Evolutionary conservation across 495 filamentous ascomycete species (phyloP), one percentile per base, ranked within the genome.

Genomic region (Aspergillus carlsbadensis): DNA sequence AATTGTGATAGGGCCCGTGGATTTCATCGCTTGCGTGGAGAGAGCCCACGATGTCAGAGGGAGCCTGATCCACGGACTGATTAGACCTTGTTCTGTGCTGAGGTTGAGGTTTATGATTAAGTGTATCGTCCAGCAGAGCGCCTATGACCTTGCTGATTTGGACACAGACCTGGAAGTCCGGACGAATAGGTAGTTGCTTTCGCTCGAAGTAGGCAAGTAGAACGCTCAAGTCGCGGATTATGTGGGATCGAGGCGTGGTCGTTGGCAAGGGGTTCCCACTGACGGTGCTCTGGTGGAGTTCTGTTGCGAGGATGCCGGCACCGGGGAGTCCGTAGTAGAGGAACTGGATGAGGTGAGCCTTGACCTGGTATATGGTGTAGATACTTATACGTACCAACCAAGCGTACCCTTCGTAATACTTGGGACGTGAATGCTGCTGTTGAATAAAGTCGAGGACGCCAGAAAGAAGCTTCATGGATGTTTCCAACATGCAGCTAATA

Each of bases 251-350:
- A 11, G 40, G 20, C 1, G 14, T 26, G 17, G 29, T 18, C 5
- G n/a, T 13, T 4, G 52, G 52, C n/a, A 55, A 17, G 1, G 41
- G 42, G 11, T 10, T 22, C 8, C 29, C 40, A 6, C 33, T n/a
- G 14, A 35, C 2, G 13, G 40, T 46, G 24, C 14, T n/a, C 15
- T 45, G 22, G 33, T 47, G 31, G 7, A 55, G 41, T n/a, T 46
- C 40, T 21, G 52, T 31, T 14, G 41, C 52, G 14, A 55, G 52
- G 4, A 24, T 55, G 7, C 52, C 52, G 2, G 52, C 52, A 10
- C 52, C 52, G 17, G 52, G 52, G 24, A 55, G 52, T 7, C 40
- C 26, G 41, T 55, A 55, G 14, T 45, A 45, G 29, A 55, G 33
- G 39, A 55, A 47, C 52, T 55, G 24, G 0, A 18, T 35, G 29